Base-by-base conservation (phyloP, 345 rosid species). In the Cardamine occulta region DNA sequence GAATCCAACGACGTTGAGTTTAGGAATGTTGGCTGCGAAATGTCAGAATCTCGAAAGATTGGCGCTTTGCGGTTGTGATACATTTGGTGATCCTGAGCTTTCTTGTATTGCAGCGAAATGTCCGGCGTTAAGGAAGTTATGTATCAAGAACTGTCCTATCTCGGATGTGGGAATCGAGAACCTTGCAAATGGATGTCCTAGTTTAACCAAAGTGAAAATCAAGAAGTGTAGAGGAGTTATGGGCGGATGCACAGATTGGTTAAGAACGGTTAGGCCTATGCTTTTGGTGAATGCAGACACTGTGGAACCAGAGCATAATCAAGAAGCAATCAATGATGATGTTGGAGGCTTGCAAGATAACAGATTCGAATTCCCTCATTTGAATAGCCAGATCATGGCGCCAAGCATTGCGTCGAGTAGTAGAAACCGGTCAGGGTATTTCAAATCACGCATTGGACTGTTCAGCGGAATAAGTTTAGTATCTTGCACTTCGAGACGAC, bases 401-500 rank as follows among this genome's bases (percentile, higher is more conserved):
- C 72, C 87, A 42, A 77, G 51, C 56, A 76, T 79, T 70, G 87
- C 87, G 6, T 79, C 89, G 0, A 81, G 81, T 57, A 85, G 85
- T 80, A 71, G 82, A 15, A 68, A 76, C 32, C 86, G 93, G 54
- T 83, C 92, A 28, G 62, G 86, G 6, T 89, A 86, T 6, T 86
- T 87, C 80, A 93, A 86, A 77, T 77, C 93, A 28, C 82, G 93
- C 49, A 71, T 84, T 51, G 92, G 93, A 53, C 64, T 91, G 73
- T 77, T 88, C 31, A 79, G 88, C 23, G 88, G 97, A 70, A 88
- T 86, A 77, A 79, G 85, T 85, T 54, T 91, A 28, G 97, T 83
- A 34, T 88, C 96, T 80, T 93, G 97, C 86, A 85, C 93, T 54
- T 81, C 88, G 76, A 84, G 96, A 69, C 85, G 86, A 77, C 84